These are phyloP conservation scores for Aegilops tauschii DNA, from an alignment of 176 grass and related monocot species.

Conservation along the genomic window DNA sequence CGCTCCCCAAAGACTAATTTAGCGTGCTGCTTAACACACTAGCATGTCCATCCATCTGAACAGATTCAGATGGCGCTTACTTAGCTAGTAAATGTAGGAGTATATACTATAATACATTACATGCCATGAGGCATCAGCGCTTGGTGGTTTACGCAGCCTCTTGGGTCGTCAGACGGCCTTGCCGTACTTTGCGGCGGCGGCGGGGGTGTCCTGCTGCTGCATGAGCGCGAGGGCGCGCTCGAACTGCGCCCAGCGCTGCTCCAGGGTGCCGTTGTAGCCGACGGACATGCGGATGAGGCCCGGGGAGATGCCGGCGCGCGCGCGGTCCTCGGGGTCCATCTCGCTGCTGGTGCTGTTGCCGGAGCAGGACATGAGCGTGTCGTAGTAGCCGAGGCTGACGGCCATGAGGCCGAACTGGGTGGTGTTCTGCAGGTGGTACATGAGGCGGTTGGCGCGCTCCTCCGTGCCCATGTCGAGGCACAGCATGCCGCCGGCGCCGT, in stretches of 20 bases:
- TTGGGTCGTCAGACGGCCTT: constrained; percentile 19
- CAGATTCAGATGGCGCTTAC: constrained; percentile 2
- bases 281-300: constrained; percentile 91
- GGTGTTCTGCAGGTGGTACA: constrained; percentile 98
- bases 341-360: constrained; percentile 96
- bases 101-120: not conserved
- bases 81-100: not conserved
- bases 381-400: constrained; percentile 92
- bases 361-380: constrained; percentile 98
- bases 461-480: constrained; percentile 94
- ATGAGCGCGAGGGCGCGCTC: constrained; percentile 72
- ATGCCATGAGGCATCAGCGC: not conserved
- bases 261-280: constrained; percentile 81
- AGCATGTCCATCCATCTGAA: constrained; percentile 17
- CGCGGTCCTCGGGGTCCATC: constrained; percentile 72
- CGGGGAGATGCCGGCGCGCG: constrained; percentile 62
- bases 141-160: not conserved
- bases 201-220: constrained; percentile 6
- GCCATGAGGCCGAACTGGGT: constrained; percentile 97
- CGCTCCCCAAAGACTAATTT: not conserved
- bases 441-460: constrained; percentile 86
- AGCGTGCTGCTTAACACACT: constrained; percentile 1
- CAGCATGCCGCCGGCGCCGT: constrained; percentile 89
- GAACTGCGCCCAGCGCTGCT: constrained; percentile 92
- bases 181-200: constrained; percentile 2